Base-by-base conservation (phyloP, 225 moss, liverwort and hornwort species). In the Rhytidiadelphus loreus region DNA sequence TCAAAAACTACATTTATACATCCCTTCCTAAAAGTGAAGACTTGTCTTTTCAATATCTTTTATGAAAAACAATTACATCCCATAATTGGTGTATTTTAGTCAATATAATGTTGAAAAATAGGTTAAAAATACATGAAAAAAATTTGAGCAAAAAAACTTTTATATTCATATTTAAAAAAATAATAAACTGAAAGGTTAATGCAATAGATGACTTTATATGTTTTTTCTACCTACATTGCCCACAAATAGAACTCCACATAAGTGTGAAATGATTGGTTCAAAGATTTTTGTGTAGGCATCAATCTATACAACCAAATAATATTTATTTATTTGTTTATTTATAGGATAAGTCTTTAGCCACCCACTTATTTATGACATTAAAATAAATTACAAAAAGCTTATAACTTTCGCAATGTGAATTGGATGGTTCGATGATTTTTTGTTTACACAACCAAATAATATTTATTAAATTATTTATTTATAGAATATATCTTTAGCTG, bases 1-100 rank as follows among this genome's bases (percentile, higher is more conserved):
- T 55, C 16, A 52, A 53, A 55, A 37, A 37, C 7, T 37, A 55
- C 0, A 0, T 6, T 16, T n/a, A 53, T 22, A 3, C 0, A 76
- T 0, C 8, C 25, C 0, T 37, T 55, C 1, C 1, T 6, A 16
- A 9, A 16, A 16, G 2, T 16, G 2, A 37, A 77, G 15, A 24
- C 16, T 37, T 77, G 3, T 14, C 14, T 77, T 76, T n/a, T 24
- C 9, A 53, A 13, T 1, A 52, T 21, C n/a, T 13, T 52, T 22
- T 3, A 13, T 21, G 3, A 13, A 35, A 35, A 20, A 75, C 2
- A 75, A 5, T 15, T 13, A 21, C 0, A 0, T 22, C 53, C 7
- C 0, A 35, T 35, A 53, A 23, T 55, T 37, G 14, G 4, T 77
- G 8, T 0, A 2, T 35, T 53, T 23, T 37, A 14, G 9, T 77